Evolutionary conservation across 2,329 filamentous ascomycete species (phyloP).

Genomic region (Colletotrichum sublineola): DNA sequence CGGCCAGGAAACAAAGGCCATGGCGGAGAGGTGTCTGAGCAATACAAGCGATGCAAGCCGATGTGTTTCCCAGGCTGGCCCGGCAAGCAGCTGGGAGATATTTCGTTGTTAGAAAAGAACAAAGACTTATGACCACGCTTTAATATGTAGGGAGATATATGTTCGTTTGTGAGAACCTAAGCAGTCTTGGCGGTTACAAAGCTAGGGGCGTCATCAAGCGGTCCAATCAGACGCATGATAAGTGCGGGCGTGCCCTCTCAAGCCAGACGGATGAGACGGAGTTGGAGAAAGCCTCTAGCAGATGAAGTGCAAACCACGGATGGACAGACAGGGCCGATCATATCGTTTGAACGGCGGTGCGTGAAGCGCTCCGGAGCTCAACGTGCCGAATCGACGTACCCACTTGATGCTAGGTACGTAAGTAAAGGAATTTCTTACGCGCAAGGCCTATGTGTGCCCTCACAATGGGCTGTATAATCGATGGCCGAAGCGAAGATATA

Average conservation of each 20-base stretch:
- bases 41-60: neutral
- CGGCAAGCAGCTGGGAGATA: neutral
- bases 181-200: conserved; percentile 23
- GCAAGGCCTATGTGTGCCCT: neutral
- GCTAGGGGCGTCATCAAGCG: neutral
- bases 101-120: conserved; percentile 11
- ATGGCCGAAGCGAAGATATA: conserved; percentile 3
- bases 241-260: neutral
- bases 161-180: neutral
- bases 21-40: neutral
- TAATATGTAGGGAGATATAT: neutral
- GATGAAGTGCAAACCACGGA: conserved; percentile 15
- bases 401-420: conserved; percentile 9
- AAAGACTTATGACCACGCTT: conserved; percentile 32
- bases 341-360: neutral
- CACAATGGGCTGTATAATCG: conserved; percentile 10
- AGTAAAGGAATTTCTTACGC: conserved; percentile 1
- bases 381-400: conserved; percentile 34
- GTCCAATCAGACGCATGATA: conserved; percentile 7
- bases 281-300: conserved; percentile 9
- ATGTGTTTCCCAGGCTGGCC: neutral
- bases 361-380: conserved; percentile 8
- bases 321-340: neutral
- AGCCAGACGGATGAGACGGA: conserved; percentile 22
- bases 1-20: neutral